phyloP scores from a whole-genome alignment of 345 rosid species.

The Theobroma cacao region DNA sequence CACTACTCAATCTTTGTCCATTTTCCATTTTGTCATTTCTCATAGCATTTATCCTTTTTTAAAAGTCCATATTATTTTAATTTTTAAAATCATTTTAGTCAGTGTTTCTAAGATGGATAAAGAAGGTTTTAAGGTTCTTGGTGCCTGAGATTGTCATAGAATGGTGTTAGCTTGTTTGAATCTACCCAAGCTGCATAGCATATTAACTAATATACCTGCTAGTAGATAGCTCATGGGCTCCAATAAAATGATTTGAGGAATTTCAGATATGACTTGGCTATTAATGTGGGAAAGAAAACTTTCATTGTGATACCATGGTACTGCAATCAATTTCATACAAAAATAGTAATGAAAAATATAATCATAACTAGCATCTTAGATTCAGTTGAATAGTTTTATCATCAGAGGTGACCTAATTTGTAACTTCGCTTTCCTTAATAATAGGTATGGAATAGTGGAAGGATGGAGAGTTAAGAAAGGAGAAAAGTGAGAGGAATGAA shows the following conservation, averaged over 20 bases:
- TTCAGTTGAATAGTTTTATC: neutral
- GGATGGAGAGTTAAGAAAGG: neutral
- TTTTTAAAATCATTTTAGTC: neutral
- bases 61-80: neutral
- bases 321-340: neutral
- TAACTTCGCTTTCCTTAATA: neutral
- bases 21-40: neutral
- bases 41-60: neutral
- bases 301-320: neutral
- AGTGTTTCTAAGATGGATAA: neutral
- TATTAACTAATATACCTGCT: neutral
- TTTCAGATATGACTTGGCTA: neutral
- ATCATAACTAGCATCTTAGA: neutral
- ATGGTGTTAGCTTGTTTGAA: neutral
- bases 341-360: no score
- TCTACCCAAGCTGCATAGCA: neutral
- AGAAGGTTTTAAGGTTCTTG: neutral
- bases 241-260: neutral
- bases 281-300: neutral
- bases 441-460: neutral
- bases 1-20: neutral
- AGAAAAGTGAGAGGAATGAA: neutral
- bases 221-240: neutral
- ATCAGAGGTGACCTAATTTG: neutral
- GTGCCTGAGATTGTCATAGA: neutral